Evolutionary conservation across 176 grass and related monocot species (phyloP).

Genomic region (Oryza nivara): DNA sequence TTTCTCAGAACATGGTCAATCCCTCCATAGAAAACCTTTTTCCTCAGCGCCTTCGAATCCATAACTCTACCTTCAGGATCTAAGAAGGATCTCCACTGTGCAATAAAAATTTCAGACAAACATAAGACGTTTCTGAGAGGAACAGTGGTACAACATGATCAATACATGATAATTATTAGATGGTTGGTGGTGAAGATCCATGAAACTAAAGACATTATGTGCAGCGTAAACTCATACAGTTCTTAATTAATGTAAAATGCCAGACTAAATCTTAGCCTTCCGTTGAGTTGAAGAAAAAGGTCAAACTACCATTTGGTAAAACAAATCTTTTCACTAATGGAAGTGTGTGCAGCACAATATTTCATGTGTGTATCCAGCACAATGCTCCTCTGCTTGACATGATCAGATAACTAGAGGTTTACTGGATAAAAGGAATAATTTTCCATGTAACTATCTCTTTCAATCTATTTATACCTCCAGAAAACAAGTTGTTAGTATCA

Average conservation of each 20-base stretch:
- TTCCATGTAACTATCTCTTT: background rate
- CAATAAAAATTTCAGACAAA: constrained; percentile 41
- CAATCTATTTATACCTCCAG: background rate
- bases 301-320: constrained; percentile 7
- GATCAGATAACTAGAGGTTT: constrained; percentile 10
- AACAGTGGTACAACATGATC: constrained; percentile 10
- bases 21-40: constrained; percentile 94
- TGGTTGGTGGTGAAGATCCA: background rate
- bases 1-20: constrained; percentile 85
- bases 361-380: background rate
- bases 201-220: constrained; percentile 14
- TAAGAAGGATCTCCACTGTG: constrained; percentile 82
- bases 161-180: constrained; percentile 23
- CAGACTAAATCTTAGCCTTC: background rate
- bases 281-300: background rate
- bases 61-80: constrained; percentile 91
- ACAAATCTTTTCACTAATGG: constrained; percentile 6
- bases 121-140: constrained; percentile 22
- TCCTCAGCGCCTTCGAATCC: constrained; percentile 88
- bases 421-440: constrained; percentile 18
- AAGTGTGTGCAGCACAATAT: background rate
- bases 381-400: background rate
- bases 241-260: background rate
- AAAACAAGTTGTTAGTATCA: background rate
- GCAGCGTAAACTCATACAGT: constrained; percentile 4